A percentile compares a stretch with the other conserved stretches of the same genome.
Evolutionary conservation across 257 asterid species (phyloP).

Genomic region (Knoxia roxburghii): DNA sequence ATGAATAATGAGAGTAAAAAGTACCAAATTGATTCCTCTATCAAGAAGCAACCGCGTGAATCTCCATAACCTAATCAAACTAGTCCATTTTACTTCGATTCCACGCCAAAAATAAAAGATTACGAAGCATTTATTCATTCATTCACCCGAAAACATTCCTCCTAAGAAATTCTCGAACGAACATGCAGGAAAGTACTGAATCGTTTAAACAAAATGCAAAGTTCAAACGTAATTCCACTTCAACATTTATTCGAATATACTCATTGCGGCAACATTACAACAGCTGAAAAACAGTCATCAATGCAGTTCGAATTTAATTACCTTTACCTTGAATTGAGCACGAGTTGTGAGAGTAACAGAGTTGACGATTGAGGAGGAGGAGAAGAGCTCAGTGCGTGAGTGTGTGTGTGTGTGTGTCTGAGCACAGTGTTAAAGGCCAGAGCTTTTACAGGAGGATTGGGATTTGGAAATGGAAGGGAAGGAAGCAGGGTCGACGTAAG

Average conservation of each 20-base stretch:
- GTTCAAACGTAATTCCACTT: not conserved
- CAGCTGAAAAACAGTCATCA: not conserved
- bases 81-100: slow-evolving; percentile 3
- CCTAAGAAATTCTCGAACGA: not conserved
- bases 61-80: not conserved
- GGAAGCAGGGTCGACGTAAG: slow-evolving; percentile 15
- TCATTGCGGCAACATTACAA: not conserved
- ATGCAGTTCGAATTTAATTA: not conserved
- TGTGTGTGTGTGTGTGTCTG: slow-evolving; percentile 6
- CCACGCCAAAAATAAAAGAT: slow-evolving; percentile 3
- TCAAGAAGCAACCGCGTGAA: not conserved
- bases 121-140: too few relatives aligned
- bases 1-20: not conserved
- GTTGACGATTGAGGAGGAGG: not conserved
- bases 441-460: not conserved
- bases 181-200: not conserved
- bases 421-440: not conserved
- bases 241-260: not conserved
- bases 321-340: slow-evolving; percentile 1
- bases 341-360: not conserved
- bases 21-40: slow-evolving; percentile 4
- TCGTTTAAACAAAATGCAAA: not conserved
- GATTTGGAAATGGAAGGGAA: not conserved
- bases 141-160: not conserved
- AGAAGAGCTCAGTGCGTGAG: not conserved